Evolutionary conservation across 805 yeast genomes (phyloP).

Genomic region (Starmerella riodocensis): DNA sequence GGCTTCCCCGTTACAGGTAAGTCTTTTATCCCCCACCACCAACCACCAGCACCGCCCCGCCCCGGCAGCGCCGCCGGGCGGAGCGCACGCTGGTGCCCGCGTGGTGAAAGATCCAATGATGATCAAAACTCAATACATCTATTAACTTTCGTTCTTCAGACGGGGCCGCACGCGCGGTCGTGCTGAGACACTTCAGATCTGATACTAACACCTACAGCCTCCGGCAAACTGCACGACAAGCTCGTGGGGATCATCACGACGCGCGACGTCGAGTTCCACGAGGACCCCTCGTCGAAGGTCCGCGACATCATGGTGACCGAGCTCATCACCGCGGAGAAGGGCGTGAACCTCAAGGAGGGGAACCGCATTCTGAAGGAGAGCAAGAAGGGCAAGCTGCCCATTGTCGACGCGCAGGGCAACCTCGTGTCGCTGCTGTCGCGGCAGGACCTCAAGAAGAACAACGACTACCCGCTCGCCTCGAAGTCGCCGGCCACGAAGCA

Average conservation of each 20-base stretch:
- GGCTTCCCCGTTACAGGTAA: conserved; percentile 99
- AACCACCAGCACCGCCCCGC: no score
- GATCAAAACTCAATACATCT: background rate
- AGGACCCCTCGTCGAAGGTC: conserved; percentile 48
- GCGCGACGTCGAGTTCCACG: conserved; percentile 93
- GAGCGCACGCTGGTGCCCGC: no score
- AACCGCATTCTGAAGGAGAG: conserved; percentile 81
- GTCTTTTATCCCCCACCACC: no score
- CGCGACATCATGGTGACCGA: conserved; percentile 83
- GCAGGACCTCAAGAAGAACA: conserved; percentile 94
- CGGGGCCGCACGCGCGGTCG: conserved; percentile 60
- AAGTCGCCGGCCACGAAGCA: conserved; percentile 89
- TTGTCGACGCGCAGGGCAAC: conserved; percentile 63
- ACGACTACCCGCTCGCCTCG: conserved; percentile 85
- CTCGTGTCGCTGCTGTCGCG: conserved; percentile 81
- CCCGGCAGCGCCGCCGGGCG: no score
- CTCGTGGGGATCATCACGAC: conserved; percentile 91
- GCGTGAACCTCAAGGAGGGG: conserved; percentile 73
- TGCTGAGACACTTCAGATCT: conserved; percentile 52
- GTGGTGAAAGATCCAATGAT: background rate
- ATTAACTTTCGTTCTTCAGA: conserved; percentile 99
- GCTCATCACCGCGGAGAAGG: conserved; percentile 67
- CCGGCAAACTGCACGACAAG: conserved; percentile 77
- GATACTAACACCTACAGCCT: conserved; percentile 39
- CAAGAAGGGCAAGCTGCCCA: conserved; percentile 95